phyloP scores from a whole-genome alignment of 495 filamentous ascomycete species.

The Tuber microsphaerosporum region DNA sequence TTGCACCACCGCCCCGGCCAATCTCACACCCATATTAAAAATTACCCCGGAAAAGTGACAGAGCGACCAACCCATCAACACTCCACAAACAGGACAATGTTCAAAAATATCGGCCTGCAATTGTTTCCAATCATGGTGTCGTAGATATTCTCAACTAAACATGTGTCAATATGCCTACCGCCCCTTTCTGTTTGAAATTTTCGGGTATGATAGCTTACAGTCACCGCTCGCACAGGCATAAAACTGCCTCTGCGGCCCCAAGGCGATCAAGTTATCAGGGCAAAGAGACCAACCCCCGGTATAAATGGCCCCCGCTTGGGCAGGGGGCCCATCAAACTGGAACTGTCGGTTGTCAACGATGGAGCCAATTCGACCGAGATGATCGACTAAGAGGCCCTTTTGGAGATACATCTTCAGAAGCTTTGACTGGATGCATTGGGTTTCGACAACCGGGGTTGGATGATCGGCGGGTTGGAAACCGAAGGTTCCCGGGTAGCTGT shows the following conservation, averaged over 20 bases:
- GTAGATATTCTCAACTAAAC: slow-evolving; percentile 32
- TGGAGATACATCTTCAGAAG: slow-evolving; percentile 50
- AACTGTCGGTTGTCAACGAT: slow-evolving; percentile 68
- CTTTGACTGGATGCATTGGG: slow-evolving; percentile 10
- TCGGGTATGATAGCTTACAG: slow-evolving; percentile 22
- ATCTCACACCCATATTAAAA: neutral
- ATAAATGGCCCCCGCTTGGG: slow-evolving; percentile 61
- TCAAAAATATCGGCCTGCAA: slow-evolving; percentile 20
- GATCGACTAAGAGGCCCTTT: slow-evolving; percentile 54
- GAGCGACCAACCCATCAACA: neutral
- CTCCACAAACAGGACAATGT: slow-evolving; percentile 12
- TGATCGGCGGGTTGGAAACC: slow-evolving; percentile 11
- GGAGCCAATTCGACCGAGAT: slow-evolving; percentile 56
- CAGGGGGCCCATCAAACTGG: slow-evolving; percentile 62
- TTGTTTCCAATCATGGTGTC: slow-evolving; percentile 26
- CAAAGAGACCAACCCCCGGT: slow-evolving; percentile 63
- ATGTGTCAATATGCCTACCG: neutral
- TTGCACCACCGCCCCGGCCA: neutral
- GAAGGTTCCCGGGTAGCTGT: slow-evolving; percentile 12
- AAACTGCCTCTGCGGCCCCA: slow-evolving; percentile 27
- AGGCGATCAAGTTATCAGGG: slow-evolving; percentile 22
- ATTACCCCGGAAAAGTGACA: neutral
- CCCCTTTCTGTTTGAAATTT: neutral
- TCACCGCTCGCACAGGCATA: slow-evolving; percentile 24
- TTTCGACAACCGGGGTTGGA: neutral